A percentile compares a stretch with the other conserved stretches of the same genome.
Conservation (phyloP, 805 yeast species). For the Ogataea ganodermae region DNA sequence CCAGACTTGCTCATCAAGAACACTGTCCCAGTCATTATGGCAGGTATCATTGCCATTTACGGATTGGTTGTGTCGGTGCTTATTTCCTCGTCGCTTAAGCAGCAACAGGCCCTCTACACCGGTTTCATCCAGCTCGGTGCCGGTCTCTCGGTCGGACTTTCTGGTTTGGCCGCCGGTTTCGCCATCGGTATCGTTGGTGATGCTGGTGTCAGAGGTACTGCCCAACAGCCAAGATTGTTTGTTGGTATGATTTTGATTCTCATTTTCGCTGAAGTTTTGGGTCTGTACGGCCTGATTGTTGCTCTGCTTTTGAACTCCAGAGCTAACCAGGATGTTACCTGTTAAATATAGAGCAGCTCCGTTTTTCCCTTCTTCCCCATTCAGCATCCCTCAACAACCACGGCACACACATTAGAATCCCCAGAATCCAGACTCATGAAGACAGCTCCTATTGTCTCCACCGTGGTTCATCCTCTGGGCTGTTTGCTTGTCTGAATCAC, state of each 20-base stretch:
- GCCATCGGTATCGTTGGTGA: slow-evolving; percentile 99
- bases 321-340: slow-evolving; percentile 88
- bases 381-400: not conserved
- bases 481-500: not conserved
- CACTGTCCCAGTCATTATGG: slow-evolving; percentile 97
- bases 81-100: slow-evolving; percentile 85
- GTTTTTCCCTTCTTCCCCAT: no score
- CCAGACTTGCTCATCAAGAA: slow-evolving; percentile 93
- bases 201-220: slow-evolving; percentile 98
- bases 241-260: slow-evolving; percentile 98
- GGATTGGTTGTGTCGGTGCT: slow-evolving; percentile 96
- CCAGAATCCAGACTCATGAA: no score
- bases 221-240: slow-evolving; percentile 97
- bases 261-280: slow-evolving; percentile 98
- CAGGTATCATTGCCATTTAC: slow-evolving; percentile 98
- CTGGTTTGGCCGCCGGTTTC: slow-evolving; percentile 97
- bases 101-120: slow-evolving; percentile 89
- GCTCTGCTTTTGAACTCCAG: slow-evolving; percentile 97
- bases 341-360: slow-evolving; percentile 48
- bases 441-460: not conserved
- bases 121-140: slow-evolving; percentile 99
- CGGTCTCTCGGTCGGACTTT: slow-evolving; percentile 94
- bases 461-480: not conserved
- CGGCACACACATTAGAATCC: not conserved
- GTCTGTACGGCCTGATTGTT: slow-evolving; percentile 96